Evolutionary conservation across 2,329 filamentous ascomycete species (phyloP).

Genomic region (Seiridium cupressi): DNA sequence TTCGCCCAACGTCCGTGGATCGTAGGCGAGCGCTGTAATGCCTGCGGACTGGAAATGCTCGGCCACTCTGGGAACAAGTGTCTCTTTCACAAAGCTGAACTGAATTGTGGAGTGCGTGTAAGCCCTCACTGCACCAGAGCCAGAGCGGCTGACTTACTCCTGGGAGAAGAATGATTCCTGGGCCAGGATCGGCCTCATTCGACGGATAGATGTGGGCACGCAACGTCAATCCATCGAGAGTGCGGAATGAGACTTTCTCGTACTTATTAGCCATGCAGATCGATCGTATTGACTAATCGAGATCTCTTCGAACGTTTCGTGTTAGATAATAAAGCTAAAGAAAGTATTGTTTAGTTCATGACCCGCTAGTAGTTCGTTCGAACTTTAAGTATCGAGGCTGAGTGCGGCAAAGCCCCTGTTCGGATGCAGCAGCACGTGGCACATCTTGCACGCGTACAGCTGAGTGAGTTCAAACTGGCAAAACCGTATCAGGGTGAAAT

Average conservation of each 20-base stretch:
- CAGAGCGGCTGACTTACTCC: not conserved
- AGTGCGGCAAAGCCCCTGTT: no score
- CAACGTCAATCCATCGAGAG: not conserved
- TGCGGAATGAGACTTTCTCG: not conserved
- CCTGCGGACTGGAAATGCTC: constrained; percentile 28
- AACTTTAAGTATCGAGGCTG: no score
- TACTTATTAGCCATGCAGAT: not conserved
- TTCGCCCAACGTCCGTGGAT: constrained; percentile 31
- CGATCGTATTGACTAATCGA: not conserved
- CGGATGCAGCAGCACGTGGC: no score
- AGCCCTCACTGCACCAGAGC: not conserved
- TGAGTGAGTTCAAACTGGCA: no score
- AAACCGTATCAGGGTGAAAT: no score
- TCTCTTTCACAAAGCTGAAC: constrained; percentile 29
- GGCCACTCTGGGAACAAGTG: constrained; percentile 29
- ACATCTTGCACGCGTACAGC: no score
- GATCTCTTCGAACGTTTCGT: not conserved
- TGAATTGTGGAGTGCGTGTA: not conserved
- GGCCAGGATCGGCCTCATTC: not conserved
- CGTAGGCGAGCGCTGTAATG: constrained; percentile 34
- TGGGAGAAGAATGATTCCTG: not conserved
- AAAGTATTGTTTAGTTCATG: no score
- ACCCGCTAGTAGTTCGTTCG: no score
- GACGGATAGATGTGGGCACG: not conserved
- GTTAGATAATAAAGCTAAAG: not conserved